These are phyloP conservation scores for Phaeosphaeriaceae sp. DNA, from an alignment of 2,329 filamentous ascomycete genomes.

Conservation along the genomic window DNA sequence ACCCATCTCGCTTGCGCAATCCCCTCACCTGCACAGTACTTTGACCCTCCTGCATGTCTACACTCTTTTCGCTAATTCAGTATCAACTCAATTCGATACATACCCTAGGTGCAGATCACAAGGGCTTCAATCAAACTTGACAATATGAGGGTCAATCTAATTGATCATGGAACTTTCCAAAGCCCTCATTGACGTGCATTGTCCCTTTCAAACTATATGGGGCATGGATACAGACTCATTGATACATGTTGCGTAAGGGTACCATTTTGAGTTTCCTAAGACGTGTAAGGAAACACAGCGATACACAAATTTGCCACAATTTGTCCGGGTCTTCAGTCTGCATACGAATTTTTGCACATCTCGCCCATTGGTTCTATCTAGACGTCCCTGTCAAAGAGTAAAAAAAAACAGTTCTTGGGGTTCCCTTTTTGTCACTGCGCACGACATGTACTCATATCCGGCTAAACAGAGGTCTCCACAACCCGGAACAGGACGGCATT, in stretches of 20 bases:
- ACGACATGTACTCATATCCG: not conserved
- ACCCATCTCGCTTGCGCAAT: conserved; percentile 6
- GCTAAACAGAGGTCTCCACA: conserved; percentile 1
- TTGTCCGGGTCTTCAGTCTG: too few relatives aligned
- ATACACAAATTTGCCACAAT: too few relatives aligned
- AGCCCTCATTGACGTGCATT: conserved; percentile 11
- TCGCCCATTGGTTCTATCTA: too few relatives aligned
- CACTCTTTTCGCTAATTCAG: conserved; percentile 5
- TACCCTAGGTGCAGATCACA: conserved; percentile 24
- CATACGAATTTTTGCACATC: too few relatives aligned
- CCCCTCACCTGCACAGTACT: not conserved
- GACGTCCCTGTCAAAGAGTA: not conserved
- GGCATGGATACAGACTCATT: not conserved
- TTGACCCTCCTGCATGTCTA: conserved; percentile 10
- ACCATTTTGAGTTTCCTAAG: too few relatives aligned
- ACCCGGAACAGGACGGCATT: not conserved
- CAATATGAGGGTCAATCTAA: not conserved
- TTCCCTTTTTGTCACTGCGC: not conserved
- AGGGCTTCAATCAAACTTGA: conserved; percentile 14
- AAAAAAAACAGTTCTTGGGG: not conserved
- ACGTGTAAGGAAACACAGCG: too few relatives aligned
- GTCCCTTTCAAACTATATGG: not conserved
- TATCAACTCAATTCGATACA: conserved; percentile 13
- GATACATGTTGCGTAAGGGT: not conserved
- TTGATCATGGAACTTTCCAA: not conserved